Evolutionary conservation across 2,329 filamentous ascomycete species (phyloP).

Genomic region (Ophiostoma fasciatum): DNA sequence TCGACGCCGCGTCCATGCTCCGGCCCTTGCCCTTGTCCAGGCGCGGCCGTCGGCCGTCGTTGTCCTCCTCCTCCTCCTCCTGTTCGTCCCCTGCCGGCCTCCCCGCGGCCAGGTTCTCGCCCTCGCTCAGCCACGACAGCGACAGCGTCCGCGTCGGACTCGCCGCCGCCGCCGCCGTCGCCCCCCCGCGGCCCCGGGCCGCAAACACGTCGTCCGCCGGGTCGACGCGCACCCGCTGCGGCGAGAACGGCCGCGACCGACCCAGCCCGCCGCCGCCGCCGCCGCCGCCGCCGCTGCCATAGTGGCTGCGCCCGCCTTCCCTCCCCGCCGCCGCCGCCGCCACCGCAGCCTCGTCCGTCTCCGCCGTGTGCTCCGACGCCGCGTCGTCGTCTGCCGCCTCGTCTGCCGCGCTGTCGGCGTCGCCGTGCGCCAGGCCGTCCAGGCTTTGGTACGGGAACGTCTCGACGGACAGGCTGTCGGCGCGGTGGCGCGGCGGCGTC

Average conservation of each 20-base stretch:
- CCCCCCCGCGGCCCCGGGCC: no score
- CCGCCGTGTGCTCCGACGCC: constrained; percentile 30
- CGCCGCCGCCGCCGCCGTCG: no score
- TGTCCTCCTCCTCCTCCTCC: no score
- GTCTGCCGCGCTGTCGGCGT: not conserved
- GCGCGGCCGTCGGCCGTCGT: no score
- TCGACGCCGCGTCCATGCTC: no score
- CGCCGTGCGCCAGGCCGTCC: constrained; percentile 23
- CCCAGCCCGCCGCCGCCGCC: constrained; percentile 21
- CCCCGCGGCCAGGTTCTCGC: no score
- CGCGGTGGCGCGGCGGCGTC: constrained; percentile 17
- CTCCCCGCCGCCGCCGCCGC: not conserved
- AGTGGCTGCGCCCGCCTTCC: no score
- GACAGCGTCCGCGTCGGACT: no score
- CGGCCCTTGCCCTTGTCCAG: not conserved
- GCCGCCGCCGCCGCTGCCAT: no score
- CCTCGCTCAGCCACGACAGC: no score
- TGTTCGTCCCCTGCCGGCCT: no score
- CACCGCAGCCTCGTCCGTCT: constrained; percentile 20
- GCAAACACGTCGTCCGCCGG: constrained; percentile 17
- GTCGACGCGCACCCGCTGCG: constrained; percentile 28
- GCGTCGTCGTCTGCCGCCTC: not conserved
- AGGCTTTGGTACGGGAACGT: constrained; percentile 38
- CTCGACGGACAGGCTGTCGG: constrained; percentile 40
- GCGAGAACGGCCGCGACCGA: constrained; percentile 42